Base-by-base conservation (phyloP, 1,284 basidiomycete genomes). In the Golubevia pallescens region DNA sequence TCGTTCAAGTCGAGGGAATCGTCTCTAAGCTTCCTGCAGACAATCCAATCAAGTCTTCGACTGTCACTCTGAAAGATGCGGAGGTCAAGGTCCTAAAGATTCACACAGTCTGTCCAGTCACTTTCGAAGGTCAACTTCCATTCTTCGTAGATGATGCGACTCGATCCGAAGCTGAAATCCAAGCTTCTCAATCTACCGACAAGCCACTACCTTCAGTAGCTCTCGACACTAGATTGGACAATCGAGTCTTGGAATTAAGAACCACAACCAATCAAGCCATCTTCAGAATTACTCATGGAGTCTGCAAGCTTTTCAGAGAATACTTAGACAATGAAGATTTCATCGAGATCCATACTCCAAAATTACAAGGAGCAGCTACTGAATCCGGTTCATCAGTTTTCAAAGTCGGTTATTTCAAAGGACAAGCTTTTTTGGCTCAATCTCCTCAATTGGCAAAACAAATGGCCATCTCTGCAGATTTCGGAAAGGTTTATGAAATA, bases 351-450 rank as follows among this genome's bases (percentile, higher is more conserved):
- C 97, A 98, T 87, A 94, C 93, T 69, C 96, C 97, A 16, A 99
- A 99, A 87, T 90, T 99, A 5, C 95, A 98, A 86, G 95, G 93
- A 58, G 93, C 96, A 28, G 96, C 97, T 4, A 98, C 97, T 5
- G 97, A 99, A 87, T 94, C 92, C 42, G 97, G 97, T 13, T 93
- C 97, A 19, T 93, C 92, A 42, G 97, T 99, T 52, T 99, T 99
- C 90, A 95, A 95, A 88, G 94, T 99, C 61, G 90, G 90, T 81
- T 99, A 99, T 87, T 99, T 99, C 88, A 97, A 98, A 93, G 93
- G 93, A 51, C 90, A 87, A 73, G 97, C 97, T 1, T 99, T 90
- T 89, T 90, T 99, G 28, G 97, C 97, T 5, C 97, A 99, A 87
- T 94, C 92, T 58, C 97, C 97, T 55, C 97, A 99, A 86, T 89